These are phyloP conservation scores for Lactarius hatsudake DNA, from an alignment of 768 basidiomycete genomes.

Conservation along the genomic window DNA sequence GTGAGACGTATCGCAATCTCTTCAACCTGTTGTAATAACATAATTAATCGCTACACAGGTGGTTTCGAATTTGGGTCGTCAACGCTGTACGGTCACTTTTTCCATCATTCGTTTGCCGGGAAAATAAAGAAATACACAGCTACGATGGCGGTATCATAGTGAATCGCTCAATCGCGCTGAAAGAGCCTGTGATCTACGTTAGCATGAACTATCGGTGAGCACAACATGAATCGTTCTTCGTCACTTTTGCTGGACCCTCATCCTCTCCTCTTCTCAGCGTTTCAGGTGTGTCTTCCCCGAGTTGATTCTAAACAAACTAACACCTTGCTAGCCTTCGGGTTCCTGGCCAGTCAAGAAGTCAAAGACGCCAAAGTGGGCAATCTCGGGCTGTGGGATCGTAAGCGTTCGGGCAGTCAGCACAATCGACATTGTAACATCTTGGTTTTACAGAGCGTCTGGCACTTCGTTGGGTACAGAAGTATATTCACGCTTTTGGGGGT, in stretches of 20 bases:
- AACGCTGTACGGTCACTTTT: neutral
- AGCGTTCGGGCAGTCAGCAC: slow-evolving; percentile 27
- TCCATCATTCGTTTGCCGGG: neutral
- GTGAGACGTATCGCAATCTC: neutral
- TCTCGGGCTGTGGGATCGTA: slow-evolving; percentile 64
- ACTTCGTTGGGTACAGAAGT: slow-evolving; percentile 62
- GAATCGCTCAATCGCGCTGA: slow-evolving; percentile 27
- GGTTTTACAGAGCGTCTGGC: slow-evolving; percentile 48
- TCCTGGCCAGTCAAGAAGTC: slow-evolving; percentile 50
- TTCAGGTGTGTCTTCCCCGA: slow-evolving; percentile 1
- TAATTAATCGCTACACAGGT: neutral
- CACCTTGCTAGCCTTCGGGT: slow-evolving; percentile 43
- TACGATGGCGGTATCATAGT: slow-evolving; percentile 23
- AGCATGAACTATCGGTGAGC: slow-evolving; percentile 31
- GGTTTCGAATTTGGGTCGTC: neutral
- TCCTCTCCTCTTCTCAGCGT: neutral
- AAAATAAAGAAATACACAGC: neutral
- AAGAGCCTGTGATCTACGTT: slow-evolving; percentile 30
- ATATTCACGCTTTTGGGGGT: slow-evolving; percentile 62
- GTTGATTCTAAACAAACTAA: neutral
- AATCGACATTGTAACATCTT: neutral
- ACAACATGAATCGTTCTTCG: neutral
- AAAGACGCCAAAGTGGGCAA: slow-evolving; percentile 54
- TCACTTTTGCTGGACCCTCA: neutral
- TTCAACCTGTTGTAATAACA: neutral